Base-by-base conservation (phyloP, 2,329 filamentous ascomycete species). In the Dactylella cylindrospora region DNA sequence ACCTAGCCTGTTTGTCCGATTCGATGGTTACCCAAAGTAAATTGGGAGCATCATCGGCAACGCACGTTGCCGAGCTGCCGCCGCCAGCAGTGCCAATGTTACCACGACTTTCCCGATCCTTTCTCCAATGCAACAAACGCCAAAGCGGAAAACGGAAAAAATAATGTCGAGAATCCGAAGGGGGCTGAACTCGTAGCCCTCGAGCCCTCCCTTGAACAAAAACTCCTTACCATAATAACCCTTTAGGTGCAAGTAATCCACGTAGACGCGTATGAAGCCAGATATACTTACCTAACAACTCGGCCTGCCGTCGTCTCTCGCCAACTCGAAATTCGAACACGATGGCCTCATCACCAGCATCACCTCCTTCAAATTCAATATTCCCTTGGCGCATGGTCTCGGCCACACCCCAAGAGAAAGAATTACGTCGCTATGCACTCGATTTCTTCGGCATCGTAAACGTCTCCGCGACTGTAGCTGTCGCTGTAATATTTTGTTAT, bases 391-490 rank as follows among this genome's bases (percentile, higher is more conserved):
- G 40, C 31, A 54, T 64, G 15, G 32, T 28, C 38, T 33, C 35
- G 29, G 36, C 29, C 15, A 22, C 55, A 6, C 7, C 23, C 19
- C 26, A 29, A n/a, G 55, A 47, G 25, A 61, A 61, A 36, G 47
- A 52, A 20, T 36, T 61, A 12, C 55, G 55, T n/a, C 55, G 55
- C 2, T 32, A 40, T 10, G 39, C 52, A 13, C 51, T 64, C 36
- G 59, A 54, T n/a, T 64, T 64, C 50, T 64, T 43, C 50, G 59
- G 50, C 31, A n/a, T 36, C 29, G 29, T 55, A 9, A n/a, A 2
- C 43, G 17, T 64, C 12, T 55, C 38, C 39, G 13, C 31, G n/a
- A 39, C 38, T 5, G 32, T 54, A 3, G 9, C 44, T 4, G 41
- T 33, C 12, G 19, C 40, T 4, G n/a, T 20, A 5, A 7, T 15